These are phyloP conservation scores for Bipolaris gigantea DNA, from an alignment of 2,329 filamentous ascomycete genomes.

Conservation along the genomic window DNA sequence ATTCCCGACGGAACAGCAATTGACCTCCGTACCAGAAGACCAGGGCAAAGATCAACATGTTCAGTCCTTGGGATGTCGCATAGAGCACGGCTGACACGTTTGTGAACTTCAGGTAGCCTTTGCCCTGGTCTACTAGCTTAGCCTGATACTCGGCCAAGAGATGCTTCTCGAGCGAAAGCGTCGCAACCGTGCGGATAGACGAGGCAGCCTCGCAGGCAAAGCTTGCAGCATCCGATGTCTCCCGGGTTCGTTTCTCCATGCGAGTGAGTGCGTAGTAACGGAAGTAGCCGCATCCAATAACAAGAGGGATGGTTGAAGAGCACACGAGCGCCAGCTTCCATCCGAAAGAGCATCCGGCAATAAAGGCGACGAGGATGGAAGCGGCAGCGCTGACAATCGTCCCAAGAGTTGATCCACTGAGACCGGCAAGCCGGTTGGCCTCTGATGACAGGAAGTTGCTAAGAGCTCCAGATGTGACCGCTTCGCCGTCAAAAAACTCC, in stretches of 20 bases:
- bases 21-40: slow-evolving; percentile 46
- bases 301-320: slow-evolving; percentile 73
- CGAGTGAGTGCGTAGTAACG: slow-evolving; percentile 87
- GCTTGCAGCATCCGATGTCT: slow-evolving; percentile 78
- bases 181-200: slow-evolving; percentile 92
- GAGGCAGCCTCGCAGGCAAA: slow-evolving; percentile 94
- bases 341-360: slow-evolving; percentile 70
- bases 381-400: slow-evolving; percentile 79
- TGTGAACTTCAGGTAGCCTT: slow-evolving; percentile 70
- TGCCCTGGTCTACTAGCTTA: slow-evolving; percentile 70
- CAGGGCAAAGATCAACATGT: slow-evolving; percentile 48
- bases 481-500: slow-evolving; percentile 84
- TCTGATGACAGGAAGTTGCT: slow-evolving; percentile 69
- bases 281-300: slow-evolving; percentile 81
- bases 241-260: slow-evolving; percentile 73
- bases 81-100: slow-evolving; percentile 78
- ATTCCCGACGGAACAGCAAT: slow-evolving; percentile 48
- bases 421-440: slow-evolving; percentile 85
- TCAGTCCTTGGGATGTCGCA: slow-evolving; percentile 79
- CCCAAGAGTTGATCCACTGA: slow-evolving; percentile 85
- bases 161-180: slow-evolving; percentile 82
- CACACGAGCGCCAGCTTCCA: slow-evolving; percentile 91
- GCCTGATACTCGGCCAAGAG: slow-evolving; percentile 73
- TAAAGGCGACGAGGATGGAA: slow-evolving; percentile 74
- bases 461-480: slow-evolving; percentile 86